Evolutionary conservation across 352 stramenopile species (phyloP).

Genomic region (Phytophthora lateralis): DNA sequence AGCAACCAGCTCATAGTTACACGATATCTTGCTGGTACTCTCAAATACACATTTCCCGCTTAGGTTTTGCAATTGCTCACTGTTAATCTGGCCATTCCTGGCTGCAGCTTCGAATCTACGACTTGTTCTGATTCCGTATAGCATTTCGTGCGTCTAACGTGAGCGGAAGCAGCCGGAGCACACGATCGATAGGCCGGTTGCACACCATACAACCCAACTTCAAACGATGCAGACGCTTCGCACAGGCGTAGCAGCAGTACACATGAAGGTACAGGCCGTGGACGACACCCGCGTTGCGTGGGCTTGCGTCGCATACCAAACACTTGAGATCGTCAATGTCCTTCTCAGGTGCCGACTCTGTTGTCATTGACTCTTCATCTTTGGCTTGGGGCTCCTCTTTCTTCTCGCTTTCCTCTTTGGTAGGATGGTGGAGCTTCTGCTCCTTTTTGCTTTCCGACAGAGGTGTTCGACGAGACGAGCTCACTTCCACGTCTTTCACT

Average conservation of each 20-base stretch:
- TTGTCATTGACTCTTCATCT: slow-evolving; percentile 15
- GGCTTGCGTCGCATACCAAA: slow-evolving; percentile 65
- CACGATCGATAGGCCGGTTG: slow-evolving; percentile 76
- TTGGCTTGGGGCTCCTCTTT: slow-evolving; percentile 19
- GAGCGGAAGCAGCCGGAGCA: slow-evolving; percentile 76
- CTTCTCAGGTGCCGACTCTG: slow-evolving; percentile 14
- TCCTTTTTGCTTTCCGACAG: slow-evolving; percentile 38
- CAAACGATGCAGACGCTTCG: slow-evolving; percentile 61
- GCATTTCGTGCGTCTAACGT: slow-evolving; percentile 53
- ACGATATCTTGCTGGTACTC: slow-evolving; percentile 1
- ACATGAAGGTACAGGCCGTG: slow-evolving; percentile 85
- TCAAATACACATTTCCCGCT: neutral
- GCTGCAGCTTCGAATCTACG: slow-evolving; percentile 1
- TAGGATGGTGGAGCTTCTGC: slow-evolving; percentile 15
- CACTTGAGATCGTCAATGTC: slow-evolving; percentile 71
- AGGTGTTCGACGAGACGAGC: slow-evolving; percentile 10
- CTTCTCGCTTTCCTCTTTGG: slow-evolving; percentile 8
- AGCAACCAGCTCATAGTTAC: slow-evolving; percentile 5
- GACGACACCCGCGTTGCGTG: slow-evolving; percentile 65
- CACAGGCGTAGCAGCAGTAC: slow-evolving; percentile 83
- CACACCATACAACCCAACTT: slow-evolving; percentile 74
- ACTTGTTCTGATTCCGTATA: slow-evolving; percentile 40
- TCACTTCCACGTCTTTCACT: slow-evolving; percentile 20
- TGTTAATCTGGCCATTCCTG: neutral
- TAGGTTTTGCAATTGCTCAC: neutral